Base-by-base conservation (phyloP, 306 rosid genomes). In the Gastrolobium bilobum region DNA sequence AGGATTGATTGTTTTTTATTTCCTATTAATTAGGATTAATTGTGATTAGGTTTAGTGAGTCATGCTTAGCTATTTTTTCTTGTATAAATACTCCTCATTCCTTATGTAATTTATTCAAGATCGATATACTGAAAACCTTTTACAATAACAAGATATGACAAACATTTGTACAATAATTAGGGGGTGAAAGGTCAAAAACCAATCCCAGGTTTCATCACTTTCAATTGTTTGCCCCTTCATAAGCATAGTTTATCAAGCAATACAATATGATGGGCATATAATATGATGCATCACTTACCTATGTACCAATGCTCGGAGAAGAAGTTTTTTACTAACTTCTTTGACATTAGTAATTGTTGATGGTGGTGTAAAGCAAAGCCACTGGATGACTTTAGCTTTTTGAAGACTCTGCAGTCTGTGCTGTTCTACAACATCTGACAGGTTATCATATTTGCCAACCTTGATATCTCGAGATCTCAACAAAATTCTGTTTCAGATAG, bases 291-390 rank as follows among this genome's bases (percentile, higher is more conserved):
- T 63, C 67, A 40, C 60, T 83, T 87, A 93, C 99, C 99, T 91
- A 78, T 95, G 99, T 52, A 71, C 76, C 78, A 95, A 80, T 38
- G 98, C 98, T 78, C 90, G 91, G 58, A 90, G 79, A 79, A 95
- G 97, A 66, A 91, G 97, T 76, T 87, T 91, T 81, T 81, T 84
- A 67, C 97, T 84, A 74, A 83, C 90, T 77, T 87, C 97, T 78
- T 88, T 69, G 37, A 91, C 91, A 85, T 95, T 74, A 46, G 86
- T 47, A 63, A 95, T 89, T 83, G 97, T 95, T 3, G 99, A 95
- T 31, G 97, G 99, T 37, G 98, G 98, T 42, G 98, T 95, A 83
- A 95, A 95, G 89, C 99, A 95, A 61, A 95, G 97, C 99, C 99
- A 95, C 83, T 95, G 97, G 84, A 90, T 85, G 81, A 86, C 97